Evolutionary conservation across 73 alveolate species (phyloP).

Genomic region (Effrenium voratum): DNA sequence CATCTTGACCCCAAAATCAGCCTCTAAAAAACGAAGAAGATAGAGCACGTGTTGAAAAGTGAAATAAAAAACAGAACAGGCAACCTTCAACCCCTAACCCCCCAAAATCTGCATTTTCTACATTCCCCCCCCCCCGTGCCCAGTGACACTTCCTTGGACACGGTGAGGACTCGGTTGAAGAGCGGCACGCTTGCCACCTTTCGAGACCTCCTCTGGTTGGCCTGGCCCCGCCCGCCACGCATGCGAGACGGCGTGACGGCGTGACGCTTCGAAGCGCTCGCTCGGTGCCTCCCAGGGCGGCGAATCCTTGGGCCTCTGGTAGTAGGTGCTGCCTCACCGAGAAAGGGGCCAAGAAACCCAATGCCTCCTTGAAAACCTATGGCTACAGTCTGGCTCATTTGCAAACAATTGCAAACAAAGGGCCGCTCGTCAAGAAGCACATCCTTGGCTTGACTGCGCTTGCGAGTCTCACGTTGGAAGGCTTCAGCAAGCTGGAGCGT

Average conservation of each 20-base stretch:
- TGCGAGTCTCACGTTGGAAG: too few relatives aligned
- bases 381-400: too few relatives aligned
- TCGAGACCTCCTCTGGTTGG: slow-evolving; percentile 61
- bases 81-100: too few relatives aligned
- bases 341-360: too few relatives aligned
- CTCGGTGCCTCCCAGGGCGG: slow-evolving; percentile 75
- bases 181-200: slow-evolving; percentile 44
- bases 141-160: slow-evolving; percentile 88
- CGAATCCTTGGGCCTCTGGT: slow-evolving; percentile 79
- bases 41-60: too few relatives aligned
- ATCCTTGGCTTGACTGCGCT: slow-evolving; percentile 15
- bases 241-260: not conserved
- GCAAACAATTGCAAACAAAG: not conserved
- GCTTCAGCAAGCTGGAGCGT: not conserved
- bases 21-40: too few relatives aligned
- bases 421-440: slow-evolving; percentile 73
- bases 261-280: not conserved
- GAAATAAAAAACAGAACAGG: too few relatives aligned
- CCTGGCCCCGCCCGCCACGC: not conserved
- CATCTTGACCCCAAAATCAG: too few relatives aligned
- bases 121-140: too few relatives aligned
- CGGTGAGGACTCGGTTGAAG: slow-evolving; percentile 62
- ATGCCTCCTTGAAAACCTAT: too few relatives aligned
- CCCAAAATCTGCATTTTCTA: not conserved
- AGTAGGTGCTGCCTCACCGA: slow-evolving; percentile 47